Base-by-base conservation (phyloP, 768 basidiomycete species). In the Boletellus emodensis region DNA sequence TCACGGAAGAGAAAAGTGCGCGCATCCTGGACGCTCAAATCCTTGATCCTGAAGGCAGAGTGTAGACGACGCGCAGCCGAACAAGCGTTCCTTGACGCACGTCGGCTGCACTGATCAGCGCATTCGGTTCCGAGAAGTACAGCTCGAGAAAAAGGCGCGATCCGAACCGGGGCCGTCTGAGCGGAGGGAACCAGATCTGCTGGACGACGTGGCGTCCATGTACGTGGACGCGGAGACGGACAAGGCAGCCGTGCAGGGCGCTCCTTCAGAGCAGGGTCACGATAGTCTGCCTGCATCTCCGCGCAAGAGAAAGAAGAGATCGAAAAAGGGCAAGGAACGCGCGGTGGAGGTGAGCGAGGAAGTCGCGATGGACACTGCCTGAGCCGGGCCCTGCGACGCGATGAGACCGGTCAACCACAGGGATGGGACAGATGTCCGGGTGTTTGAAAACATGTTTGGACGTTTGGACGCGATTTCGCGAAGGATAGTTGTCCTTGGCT, bases 61-160 rank as follows among this genome's bases (percentile, higher is more conserved):
- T 13, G 13, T 49, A 74, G 83, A 80, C 51, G 68, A 71, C 11
- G 59, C 69, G 13, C 79, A 82, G 40, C 69, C 72, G 44, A 72
- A 67, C 44, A 83, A 76, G 59, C 76, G 78, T 26, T 69, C 76
- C 4, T 69, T 87, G 11, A 61, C 67, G 3, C 81, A 83, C 55
- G 69, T 85, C 6, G 76, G 77, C n/a, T 82, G 74, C 39, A 83
- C 85, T 0, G 80, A 81, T 51, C 79, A 81, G 53, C 82, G 89
- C 8, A 79, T 90, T 46, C 75, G 74, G n/a, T 91, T 91, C 69
- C 79, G 76, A 52, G 83, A 87, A 61, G 83, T 89, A 4, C 79
- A 81, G 26, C 70, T 89, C 37, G 72, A 72, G 30, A 49, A 54
- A 18, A 67, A 67, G 52, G 70, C 72, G 14, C 81, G 75, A 54